Evolutionary conservation across 2,329 filamentous ascomycete genomes (phyloP), one percentile per base, ranked within the genome.

Genomic region (Trichoderma aggressivum): DNA sequence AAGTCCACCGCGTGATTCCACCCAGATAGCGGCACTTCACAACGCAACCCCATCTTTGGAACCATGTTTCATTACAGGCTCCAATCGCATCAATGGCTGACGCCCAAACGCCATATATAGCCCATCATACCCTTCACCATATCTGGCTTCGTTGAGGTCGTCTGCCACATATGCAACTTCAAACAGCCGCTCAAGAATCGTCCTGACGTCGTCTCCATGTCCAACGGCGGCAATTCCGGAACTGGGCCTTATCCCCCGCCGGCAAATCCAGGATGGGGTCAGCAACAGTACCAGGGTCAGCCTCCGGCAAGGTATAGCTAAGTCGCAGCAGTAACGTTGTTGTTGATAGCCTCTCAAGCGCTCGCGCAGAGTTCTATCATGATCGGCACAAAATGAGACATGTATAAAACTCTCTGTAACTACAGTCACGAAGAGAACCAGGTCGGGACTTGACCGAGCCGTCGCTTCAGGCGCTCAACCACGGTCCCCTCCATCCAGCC

Each of bases 151-250:
- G 84, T 90, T 75, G 91, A 94, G 76, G 86, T 95, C 70, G 84
- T 86, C 72, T 95, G 92, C 83, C 86, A 89, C 77, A 89, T 94
- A 79, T 95, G 92, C 86, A 89, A 91, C 79, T 94, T 93, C 79
- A 86, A 88, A 74, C 91, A 94, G 79, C 88, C 89, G 11, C 84
- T 91, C 69, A 84, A 87, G 74, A 84, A 86, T 75, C 82, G 88
- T 16, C 86, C 82, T 14, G 88, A 90, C 72, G 86, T 89, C 62
- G 83, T 85, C 78, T 82, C 82, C 69, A 87, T 89, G 83, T 81
- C 79, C 74, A 81, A 82, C 60, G 83, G 82, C 36, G 83, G 81
- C n/a, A 80, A 68, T 2, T 72, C 74, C 26, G 64, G 78, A 0
- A 74, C 55, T 12, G 56, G 76, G 28, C 75, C 76, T 14, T 75